phyloP scores from a whole-genome alignment of 2,329 filamentous ascomycete species.

The Colletotrichum godetiae region DNA sequence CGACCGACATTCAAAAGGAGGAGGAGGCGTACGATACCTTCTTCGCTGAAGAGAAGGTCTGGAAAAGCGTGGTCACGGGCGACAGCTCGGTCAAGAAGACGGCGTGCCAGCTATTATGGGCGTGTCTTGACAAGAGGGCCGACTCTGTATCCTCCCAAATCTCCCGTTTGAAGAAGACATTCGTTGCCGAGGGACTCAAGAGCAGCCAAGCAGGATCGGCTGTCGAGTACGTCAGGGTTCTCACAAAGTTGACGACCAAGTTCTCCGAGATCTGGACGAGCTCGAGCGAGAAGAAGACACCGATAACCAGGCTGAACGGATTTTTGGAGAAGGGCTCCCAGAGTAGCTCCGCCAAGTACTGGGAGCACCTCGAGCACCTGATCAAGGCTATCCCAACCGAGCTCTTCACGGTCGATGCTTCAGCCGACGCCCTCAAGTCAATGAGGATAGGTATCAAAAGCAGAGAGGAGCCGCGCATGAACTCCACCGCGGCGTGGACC shows the following conservation, averaged over 20 bases:
- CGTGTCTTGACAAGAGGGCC: conserved; percentile 59
- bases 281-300: conserved; percentile 63
- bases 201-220: conserved; percentile 80
- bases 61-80: conserved; percentile 74
- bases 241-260: conserved; percentile 73
- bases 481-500: conserved; percentile 77
- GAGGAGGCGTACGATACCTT: conserved; percentile 72
- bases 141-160: conserved; percentile 62
- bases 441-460: conserved; percentile 77
- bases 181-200: conserved; percentile 80
- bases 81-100: conserved; percentile 64
- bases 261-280: conserved; percentile 81
- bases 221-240: conserved; percentile 73
- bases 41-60: conserved; percentile 74
- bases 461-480: conserved; percentile 79
- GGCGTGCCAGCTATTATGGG: conserved; percentile 61
- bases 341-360: conserved; percentile 77
- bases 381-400: conserved; percentile 68
- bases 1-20: conserved; percentile 68
- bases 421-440: conserved; percentile 72
- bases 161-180: conserved; percentile 62
- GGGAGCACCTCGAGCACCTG: conserved; percentile 74
- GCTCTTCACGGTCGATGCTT: conserved; percentile 57
- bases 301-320: conserved; percentile 68
- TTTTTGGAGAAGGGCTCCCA: conserved; percentile 90